phyloP scores from a whole-genome alignment of 306 rosid species.

The Prunus persica region DNA sequence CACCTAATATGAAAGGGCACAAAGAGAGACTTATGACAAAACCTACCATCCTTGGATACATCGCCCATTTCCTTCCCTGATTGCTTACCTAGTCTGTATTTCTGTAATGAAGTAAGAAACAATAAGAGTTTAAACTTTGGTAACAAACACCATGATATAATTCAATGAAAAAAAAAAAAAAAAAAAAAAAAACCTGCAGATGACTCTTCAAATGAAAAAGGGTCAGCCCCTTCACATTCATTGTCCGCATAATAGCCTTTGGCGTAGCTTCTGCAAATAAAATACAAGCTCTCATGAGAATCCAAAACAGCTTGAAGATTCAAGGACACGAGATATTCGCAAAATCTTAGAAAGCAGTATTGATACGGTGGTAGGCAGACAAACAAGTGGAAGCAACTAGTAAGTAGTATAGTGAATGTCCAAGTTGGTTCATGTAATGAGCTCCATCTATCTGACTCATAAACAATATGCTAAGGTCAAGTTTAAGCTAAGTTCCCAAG shows the following conservation, averaged over 20 bases:
- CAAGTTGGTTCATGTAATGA: background rate
- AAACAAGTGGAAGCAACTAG: background rate
- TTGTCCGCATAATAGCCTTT: constrained; percentile 96
- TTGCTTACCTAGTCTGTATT: constrained; percentile 96
- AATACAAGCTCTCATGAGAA: constrained; percentile 34
- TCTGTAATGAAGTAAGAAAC: constrained; percentile 55
- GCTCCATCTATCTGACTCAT: background rate
- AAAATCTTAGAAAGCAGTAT: background rate
- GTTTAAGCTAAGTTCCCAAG: background rate
- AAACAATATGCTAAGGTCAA: background rate
- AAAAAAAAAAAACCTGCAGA: constrained; percentile 65
- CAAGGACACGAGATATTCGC: background rate
- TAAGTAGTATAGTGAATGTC: background rate
- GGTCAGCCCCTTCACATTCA: constrained; percentile 98
- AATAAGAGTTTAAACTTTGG: background rate
- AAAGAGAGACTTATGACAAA: constrained; percentile 21
- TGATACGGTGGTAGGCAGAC: background rate
- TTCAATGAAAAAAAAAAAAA: background rate
- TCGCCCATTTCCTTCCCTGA: constrained; percentile 91
- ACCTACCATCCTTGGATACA: constrained; percentile 83
- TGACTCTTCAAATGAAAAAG: constrained; percentile 98
- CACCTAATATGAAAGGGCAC: constrained; percentile 22
- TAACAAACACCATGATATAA: background rate
- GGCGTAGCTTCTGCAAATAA: constrained; percentile 95
- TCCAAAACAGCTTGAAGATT: constrained; percentile 15